Percentiles rank a stretch among this genome's conserved stretches.
Evolutionary conservation across 2,329 filamentous ascomycete genomes (phyloP).

Genomic region (Blastomyces gilchristii): DNA sequence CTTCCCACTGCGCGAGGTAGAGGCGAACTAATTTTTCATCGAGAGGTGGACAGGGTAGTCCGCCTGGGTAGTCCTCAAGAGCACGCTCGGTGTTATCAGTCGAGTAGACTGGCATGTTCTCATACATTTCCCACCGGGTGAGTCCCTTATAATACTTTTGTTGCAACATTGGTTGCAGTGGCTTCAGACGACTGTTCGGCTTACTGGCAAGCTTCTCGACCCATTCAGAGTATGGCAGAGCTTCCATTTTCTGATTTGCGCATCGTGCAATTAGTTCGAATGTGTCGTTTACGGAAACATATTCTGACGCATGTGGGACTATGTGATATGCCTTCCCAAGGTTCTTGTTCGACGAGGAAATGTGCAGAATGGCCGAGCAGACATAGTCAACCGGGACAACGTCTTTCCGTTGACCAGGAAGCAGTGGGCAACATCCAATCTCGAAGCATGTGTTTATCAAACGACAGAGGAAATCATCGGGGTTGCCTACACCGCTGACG

Average conservation of each 20-base stretch:
- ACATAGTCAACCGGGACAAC: constrained; percentile 23
- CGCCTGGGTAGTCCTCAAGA: constrained; percentile 4
- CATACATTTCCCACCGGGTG: constrained; percentile 21
- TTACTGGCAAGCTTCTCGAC: constrained; percentile 9
- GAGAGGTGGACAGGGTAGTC: constrained; percentile 3
- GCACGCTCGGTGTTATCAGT: constrained; percentile 12
- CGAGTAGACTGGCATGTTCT: constrained; percentile 21
- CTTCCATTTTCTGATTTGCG: constrained; percentile 2
- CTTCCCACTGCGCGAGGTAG: constrained; percentile 5
- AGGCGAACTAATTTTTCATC: constrained; percentile 3
- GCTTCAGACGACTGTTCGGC: constrained; percentile 10
- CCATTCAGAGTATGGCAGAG: constrained; percentile 16
- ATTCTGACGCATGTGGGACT: constrained; percentile 14
- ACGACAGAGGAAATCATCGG: constrained; percentile 75
- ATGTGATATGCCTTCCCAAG: constrained; percentile 18
- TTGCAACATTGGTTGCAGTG: constrained; percentile 20
- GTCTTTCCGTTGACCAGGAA: constrained; percentile 21
- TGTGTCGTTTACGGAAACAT: constrained; percentile 14
- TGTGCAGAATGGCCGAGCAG: constrained; percentile 16
- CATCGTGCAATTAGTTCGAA: constrained; percentile 12
- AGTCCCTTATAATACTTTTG: constrained; percentile 18
- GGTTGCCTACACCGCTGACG: constrained; percentile 51
- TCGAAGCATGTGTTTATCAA: constrained; percentile 73
- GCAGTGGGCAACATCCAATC: constrained; percentile 37
- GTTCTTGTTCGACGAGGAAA: constrained; percentile 13